Conservation (phyloP, 345 rosid species). For the Cardiospermum halicacabum region DNA sequence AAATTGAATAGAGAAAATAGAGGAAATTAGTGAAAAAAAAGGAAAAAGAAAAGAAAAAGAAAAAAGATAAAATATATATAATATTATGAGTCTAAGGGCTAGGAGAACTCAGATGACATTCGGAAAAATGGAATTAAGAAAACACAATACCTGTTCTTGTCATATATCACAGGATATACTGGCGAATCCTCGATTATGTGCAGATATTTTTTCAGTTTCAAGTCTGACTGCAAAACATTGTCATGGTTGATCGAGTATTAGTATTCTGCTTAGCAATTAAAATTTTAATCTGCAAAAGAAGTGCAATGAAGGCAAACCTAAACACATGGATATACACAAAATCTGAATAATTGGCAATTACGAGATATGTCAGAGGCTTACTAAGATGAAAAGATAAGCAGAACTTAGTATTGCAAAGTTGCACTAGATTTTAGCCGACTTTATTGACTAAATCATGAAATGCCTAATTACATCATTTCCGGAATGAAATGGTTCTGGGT, state of each 20-base stretch:
- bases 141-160: slow-evolving; percentile 51
- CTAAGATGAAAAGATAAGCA: neutral
- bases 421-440: neutral
- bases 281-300: neutral
- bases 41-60: too few species aligned
- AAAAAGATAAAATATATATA: neutral
- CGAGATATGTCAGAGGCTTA: neutral
- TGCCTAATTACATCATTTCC: neutral
- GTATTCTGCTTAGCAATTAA: neutral
- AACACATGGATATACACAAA: slow-evolving; percentile 4
- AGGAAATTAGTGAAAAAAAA: neutral
- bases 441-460: neutral
- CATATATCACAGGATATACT: slow-evolving; percentile 78
- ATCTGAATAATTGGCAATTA: neutral
- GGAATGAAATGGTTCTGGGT: neutral
- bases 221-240: slow-evolving; percentile 56
- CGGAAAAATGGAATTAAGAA: slow-evolving; percentile 11
- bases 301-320: neutral
- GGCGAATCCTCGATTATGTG: slow-evolving; percentile 87
- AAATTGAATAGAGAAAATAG: neutral
- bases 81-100: neutral
- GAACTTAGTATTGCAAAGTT: neutral
- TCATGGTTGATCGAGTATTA: slow-evolving; percentile 12
- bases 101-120: neutral
- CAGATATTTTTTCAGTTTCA: slow-evolving; percentile 86